phyloP scores from a whole-genome alignment of 441 rosid species.

The Viola pubescens region DNA sequence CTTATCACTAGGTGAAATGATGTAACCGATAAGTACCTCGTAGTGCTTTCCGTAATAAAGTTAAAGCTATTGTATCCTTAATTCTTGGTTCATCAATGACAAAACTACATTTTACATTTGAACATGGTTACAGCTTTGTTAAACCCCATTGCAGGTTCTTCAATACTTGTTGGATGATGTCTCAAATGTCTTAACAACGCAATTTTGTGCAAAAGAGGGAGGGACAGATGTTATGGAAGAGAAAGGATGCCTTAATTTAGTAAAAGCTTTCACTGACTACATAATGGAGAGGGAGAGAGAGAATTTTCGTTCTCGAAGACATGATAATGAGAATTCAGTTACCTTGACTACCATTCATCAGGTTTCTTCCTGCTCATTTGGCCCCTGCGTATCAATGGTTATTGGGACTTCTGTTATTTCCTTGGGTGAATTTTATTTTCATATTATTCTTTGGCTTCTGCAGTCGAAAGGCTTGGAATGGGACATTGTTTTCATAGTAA shows the following conservation, averaged over 20 bases:
- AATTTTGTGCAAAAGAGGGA: slow-evolving; percentile 31
- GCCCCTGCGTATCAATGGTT: slow-evolving; percentile 8
- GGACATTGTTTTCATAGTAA: slow-evolving; percentile 88
- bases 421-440: slow-evolving; percentile 14
- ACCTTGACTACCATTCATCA: slow-evolving; percentile 97
- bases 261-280: slow-evolving; percentile 56
- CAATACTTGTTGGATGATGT: slow-evolving; percentile 87
- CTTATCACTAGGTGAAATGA: too few relatives aligned
- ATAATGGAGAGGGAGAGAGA: slow-evolving; percentile 63
- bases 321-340: slow-evolving; percentile 68
- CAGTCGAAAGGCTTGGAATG: slow-evolving; percentile 99
- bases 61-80: too few relatives aligned
- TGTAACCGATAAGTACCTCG: background rate
- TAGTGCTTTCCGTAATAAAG: background rate
- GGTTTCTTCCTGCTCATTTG: slow-evolving; percentile 33
- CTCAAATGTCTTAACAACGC: slow-evolving; percentile 59
- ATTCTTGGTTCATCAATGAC: too few relatives aligned
- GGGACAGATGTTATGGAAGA: slow-evolving; percentile 28
- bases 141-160: slow-evolving; percentile 58
- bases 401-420: slow-evolving; percentile 15
- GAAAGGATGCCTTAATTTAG: slow-evolving; percentile 47
- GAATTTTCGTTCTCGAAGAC: slow-evolving; percentile 66
- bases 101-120: too few relatives aligned
- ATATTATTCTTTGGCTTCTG: slow-evolving; percentile 19
- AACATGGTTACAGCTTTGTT: slow-evolving; percentile 1